Evolutionary conservation across 169 alveolate species (phyloP), one percentile per base, ranked within the genome.

Genomic region (Plasmodium ovale): DNA sequence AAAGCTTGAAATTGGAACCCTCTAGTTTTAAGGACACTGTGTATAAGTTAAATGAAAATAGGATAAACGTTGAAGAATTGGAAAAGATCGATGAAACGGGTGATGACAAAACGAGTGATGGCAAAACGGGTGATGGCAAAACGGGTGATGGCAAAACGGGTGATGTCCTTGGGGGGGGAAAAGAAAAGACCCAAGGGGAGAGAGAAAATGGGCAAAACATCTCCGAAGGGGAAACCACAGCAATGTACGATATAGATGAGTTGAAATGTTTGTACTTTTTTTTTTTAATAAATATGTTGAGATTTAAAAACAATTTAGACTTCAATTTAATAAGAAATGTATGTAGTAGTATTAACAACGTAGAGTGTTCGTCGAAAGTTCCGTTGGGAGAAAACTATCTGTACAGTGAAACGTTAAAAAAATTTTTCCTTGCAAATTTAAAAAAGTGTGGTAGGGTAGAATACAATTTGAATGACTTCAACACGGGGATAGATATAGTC

Each of bases 261-360:
- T 10, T 85, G 67, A 67, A 56, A 68, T 69, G 87, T 16, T 42
- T 85, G n/a, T 85, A 85, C 47, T 62, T 68, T 69, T 85, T 85
- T 67, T 85, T 85, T n/a, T 47, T 85, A 25, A 68, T 85, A 37
- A 67, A 85, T 70, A 53, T 85, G 31, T 49, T 85, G 58, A 37
- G 91, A 58, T 85, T 85, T 85, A 85, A 85, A 60, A 67, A 85
- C 35, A 56, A 31, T 42, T 60, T 85, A 71, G 74, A 85, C 25
- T 27, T 85, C 67, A 56, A 67, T 42, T 42, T 85, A 35, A 42
- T 85, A 54, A 39, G 58, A 60, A 85, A 31, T 47, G 56, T 85
- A 54, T 85, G 91, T 35, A 42, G 16, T 25, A 19, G 51, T 10
- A 85, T 85, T 19, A 85, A 85, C 25, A 85, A 31, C 62, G 37